Evolutionary conservation across 1,284 basidiomycete genomes (phyloP), one percentile per base, ranked within the genome.

Genomic region (Ganoderma sp.): DNA sequence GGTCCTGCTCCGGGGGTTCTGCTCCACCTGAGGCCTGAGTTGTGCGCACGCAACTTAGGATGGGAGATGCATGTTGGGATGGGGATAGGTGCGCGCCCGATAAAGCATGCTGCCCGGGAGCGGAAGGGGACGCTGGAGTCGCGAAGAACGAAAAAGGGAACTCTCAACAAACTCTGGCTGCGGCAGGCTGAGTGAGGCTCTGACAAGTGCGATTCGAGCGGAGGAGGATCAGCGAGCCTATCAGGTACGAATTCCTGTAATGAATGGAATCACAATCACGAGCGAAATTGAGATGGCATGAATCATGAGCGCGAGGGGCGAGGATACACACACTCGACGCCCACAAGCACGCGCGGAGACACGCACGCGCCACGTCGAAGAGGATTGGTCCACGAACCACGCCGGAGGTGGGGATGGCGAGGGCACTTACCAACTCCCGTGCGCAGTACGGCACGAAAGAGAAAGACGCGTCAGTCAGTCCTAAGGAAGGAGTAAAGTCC

Each of bases 131-230:
- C 52, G 52, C 52, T 22, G 32, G 22, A 28, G 8, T 7, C 28
- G 14, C 12, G 25, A 3, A 22, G 1, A 39, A 10, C 37, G 10
- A 10, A 10, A 39, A 39, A 39, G 8, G 8, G 37, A 32, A 32
- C 3, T 2, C 3, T 50, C 9, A 14, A 28, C 25, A 2, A 28
- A 52, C 12, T 22, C 12, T 25, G 8, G 15, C 28, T 17, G 52
- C 28, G 52, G 52, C 17, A 28, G 25, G 25, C 25, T 28, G 25
- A 34, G 32, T 28, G 25, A 34, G 32, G 32, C 28, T 34, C 52
- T 34, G 28, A 56, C 52, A 14, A 56, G 52, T 32, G 52, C 52
- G 52, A 56, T 56, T 56, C 52, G 52, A 34, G 15, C 52, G 52
- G 28, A 6, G 14, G 19, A 15, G 14, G 52, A 56, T 52, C 48